A percentile compares a stretch with the other conserved stretches of the same genome.
Evolutionary conservation across 2,329 filamentous ascomycete species (phyloP).

Genomic region (Neoscytalidium dimidiatum): DNA sequence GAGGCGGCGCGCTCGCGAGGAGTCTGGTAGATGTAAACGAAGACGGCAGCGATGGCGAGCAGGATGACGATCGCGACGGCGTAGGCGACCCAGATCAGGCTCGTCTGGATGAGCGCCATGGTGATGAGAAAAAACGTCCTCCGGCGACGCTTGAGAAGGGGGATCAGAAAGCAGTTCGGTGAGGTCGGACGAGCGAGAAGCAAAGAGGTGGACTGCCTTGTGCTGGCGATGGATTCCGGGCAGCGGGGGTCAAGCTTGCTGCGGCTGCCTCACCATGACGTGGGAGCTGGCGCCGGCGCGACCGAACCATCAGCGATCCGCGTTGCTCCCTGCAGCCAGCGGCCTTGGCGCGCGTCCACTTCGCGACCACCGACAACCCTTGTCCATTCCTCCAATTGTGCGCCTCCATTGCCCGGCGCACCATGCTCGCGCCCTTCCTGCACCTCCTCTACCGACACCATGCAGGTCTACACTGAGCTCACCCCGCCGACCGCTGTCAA

Average conservation of each 20-base stretch:
- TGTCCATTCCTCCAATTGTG: neutral
- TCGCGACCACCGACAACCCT: slow-evolving; percentile 13
- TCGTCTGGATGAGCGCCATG: slow-evolving; percentile 77
- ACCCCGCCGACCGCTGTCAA: slow-evolving; percentile 92
- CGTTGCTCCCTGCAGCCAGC: neutral
- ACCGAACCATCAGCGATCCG: neutral
- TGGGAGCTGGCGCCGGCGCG: neutral
- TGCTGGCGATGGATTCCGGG: neutral
- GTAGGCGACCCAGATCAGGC: slow-evolving; percentile 94
- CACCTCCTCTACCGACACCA: slow-evolving; percentile 41
- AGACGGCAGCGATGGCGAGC: slow-evolving; percentile 75
- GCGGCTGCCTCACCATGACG: slow-evolving; percentile 9
- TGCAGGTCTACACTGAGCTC: slow-evolving; percentile 98
- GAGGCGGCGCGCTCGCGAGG: slow-evolving; percentile 80
- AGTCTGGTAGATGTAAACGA: slow-evolving; percentile 89
- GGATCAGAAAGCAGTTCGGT: neutral
- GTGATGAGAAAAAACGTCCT: slow-evolving; percentile 7
- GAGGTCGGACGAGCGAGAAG: neutral
- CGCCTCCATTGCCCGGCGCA: slow-evolving; percentile 8
- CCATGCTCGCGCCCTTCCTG: slow-evolving; percentile 7
- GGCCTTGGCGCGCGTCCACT: slow-evolving; percentile 11
- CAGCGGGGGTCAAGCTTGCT: slow-evolving; percentile 10
- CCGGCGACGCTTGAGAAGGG: neutral
- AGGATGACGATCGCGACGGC: slow-evolving; percentile 77
- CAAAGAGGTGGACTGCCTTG: neutral